Base-by-base conservation (phyloP, 257 asterid species). In the Capsicum pubescens region DNA sequence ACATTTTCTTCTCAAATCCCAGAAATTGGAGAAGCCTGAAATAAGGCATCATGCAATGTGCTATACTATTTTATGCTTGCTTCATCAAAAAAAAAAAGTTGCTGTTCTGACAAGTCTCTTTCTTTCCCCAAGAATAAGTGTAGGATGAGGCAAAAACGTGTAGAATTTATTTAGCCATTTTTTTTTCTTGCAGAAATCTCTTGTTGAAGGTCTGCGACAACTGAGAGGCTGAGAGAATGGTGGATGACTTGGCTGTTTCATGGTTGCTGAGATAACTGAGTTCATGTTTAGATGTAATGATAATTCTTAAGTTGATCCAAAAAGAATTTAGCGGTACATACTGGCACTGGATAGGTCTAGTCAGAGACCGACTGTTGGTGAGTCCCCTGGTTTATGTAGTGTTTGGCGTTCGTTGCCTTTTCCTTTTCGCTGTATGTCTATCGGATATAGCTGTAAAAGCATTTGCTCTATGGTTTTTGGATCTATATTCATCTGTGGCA, bases 261-360 rank as follows among this genome's bases (percentile, higher is more conserved):
- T 54, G 63, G 64, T 54, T 76, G 64, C 48, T 8, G 64, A 26
- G 64, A 19, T 36, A 8, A 26, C 21, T 2, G 64, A 52, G 81
- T 76, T 76, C 81, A 54, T 76, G 64, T 76, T 42, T 76, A 76
- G 81, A 54, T 52, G 48, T 76, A 54, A 58, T 76, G 81, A 76
- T 2, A 17, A 26, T 35, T 52, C 54, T 54, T 76, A 76, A 13
- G 81, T 54, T 69, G 12, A 76, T 76, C 64, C 48, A 52, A 76
- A 74, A 76, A 54, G 64, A 52, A 54, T 74, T 74, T 74, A 74
- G 61, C 81, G 16, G 81, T 76, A 76, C 61, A 76, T 76, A 76
- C 63, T 76, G 81, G 54, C 63, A 52, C 44, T 76, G 81, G 63
- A 76, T 76, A 76, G 81, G 81, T 76, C 81, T 63, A 8, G 63